Base-by-base conservation (phyloP, 2,329 filamentous ascomycete genomes). In the Aspergillus felis region DNA sequence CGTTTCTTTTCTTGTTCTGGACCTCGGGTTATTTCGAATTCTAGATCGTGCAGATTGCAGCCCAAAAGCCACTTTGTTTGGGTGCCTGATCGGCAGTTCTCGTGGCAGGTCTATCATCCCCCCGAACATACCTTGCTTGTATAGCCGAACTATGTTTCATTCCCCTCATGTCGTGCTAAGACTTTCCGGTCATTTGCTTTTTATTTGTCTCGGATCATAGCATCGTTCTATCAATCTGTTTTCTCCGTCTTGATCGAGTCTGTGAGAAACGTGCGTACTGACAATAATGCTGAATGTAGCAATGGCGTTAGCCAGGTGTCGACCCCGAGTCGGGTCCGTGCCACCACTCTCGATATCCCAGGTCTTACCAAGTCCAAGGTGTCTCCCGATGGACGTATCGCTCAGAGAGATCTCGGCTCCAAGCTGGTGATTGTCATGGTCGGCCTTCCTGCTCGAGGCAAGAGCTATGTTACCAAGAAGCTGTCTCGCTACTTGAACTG, bases 381-480 rank as follows among this genome's bases (percentile, higher is more conserved):
- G 51, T 99, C 94, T 1, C 94, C 94, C 8, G 94, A 99, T 74
- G 94, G 94, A 64, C 87, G 91, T 68, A 99, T 99, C 66, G 89
- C 94, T 55, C 87, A 93, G 71, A 85, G 93, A 69, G 94, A 99
- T 82, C 90, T 99, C 51, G 94, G 92, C 51, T 90, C 94, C 44
- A 99, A 99, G 81, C 82, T 99, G 61, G 91, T 97, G 71, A 96
- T 99, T 68, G 87, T 99, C 73, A 99, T 99, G 94, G 94, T 99
- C 59, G 94, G 94, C 62, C 79, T 99, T 67, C 94, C 94, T 2
- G 94, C 94, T 9, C 84, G 94, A 68, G 94, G 94, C 71, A 99
- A 99, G 79, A 97, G 92, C 55, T 99, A 99, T 77, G 96, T 99
- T 68, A 97, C 94, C 60, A 97, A 97, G 81, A 99, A 99, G 79